Evolutionary conservation across 2,329 filamentous ascomycete species (phyloP), one percentile per base, ranked within the genome.

Genomic region (Neonectria hederae): DNA sequence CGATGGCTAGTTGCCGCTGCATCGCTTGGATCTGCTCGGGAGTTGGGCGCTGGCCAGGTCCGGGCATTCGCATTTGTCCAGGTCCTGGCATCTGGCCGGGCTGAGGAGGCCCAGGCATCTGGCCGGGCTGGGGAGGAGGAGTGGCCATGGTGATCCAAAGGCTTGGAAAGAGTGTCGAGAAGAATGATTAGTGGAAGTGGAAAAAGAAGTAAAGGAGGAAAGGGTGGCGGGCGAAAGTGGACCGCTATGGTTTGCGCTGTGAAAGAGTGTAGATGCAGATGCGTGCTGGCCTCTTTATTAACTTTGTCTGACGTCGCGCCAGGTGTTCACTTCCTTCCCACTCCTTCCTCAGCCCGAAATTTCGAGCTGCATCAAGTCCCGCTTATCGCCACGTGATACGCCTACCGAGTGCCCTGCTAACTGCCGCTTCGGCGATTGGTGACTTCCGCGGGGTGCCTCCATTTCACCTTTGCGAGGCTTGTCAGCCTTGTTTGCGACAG

Each of bases 21-120:
- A 97, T 96, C 60, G 87, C 86, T 61, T 88, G 87, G 68, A 97
- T 92, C 82, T 97, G 94, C 81, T 97, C 91, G 53, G 92, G 94
- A 21, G 90, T 89, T 35, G 93, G 93, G 77, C 80, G 83, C 69
- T 83, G 81, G 58, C 77, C 79, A 38, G 78, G 77, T 56, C 74
- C 67, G 17, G 77, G 78, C 70, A 80, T 77, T 62, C 76, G 76
- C 58, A 76, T 70, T 43, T 67, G 69, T 24, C 70, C 69, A 52
- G 71, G 59, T 38, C 65, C 66, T 30, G 66, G 58, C 38, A 65
- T 65, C 51, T 69, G 74, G 53, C 72, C 73, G 28, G 68, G 60
- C 55, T 72, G 66, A 56, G 72, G 74, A 32, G 68, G 60, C 57
- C 73, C 67, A 55, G 72, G 74, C 73, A 72, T 66, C 65, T 66